These are phyloP conservation scores for Tetraselmis chui DNA, from an alignment of 139 green algal species.

Conservation along the genomic window DNA sequence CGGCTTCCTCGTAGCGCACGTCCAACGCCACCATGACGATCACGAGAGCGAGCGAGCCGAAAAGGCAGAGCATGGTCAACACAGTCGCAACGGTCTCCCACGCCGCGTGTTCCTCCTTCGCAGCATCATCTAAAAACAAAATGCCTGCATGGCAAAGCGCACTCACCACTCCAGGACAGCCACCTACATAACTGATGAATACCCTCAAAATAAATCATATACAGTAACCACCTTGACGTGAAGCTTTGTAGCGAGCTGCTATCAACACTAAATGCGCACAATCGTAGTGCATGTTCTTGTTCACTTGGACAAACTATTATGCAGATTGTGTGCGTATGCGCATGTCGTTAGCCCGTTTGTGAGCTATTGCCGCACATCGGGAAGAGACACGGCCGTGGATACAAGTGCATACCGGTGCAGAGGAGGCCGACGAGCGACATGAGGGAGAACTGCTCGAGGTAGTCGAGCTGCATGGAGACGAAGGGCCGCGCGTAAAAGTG, in stretches of 20 bases:
- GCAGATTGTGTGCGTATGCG: no score
- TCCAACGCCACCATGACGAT: not conserved
- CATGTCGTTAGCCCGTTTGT: no score
- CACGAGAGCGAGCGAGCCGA: not conserved
- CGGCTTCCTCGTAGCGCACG: not conserved
- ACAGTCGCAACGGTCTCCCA: not conserved
- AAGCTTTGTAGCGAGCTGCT: no score
- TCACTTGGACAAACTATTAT: no score
- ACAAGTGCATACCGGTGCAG: not conserved
- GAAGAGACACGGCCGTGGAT: no score
- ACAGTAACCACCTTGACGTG: no score
- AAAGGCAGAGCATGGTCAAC: not conserved
- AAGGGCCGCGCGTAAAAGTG: conserved; percentile 6
- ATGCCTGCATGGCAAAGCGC: not conserved
- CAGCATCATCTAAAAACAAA: not conserved
- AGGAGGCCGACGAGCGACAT: conserved; percentile 1
- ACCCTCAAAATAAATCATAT: no score
- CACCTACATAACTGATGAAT: no score
- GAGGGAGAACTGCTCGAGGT: not conserved
- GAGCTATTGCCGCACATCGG: no score
- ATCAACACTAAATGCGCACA: no score
- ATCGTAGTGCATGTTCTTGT: no score
- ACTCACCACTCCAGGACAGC: no score
- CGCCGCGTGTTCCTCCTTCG: not conserved
- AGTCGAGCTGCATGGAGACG: not conserved